Evolutionary conservation across 2,329 filamentous ascomycete genomes (phyloP).

Genomic region (Talaromyces atroroseus): DNA sequence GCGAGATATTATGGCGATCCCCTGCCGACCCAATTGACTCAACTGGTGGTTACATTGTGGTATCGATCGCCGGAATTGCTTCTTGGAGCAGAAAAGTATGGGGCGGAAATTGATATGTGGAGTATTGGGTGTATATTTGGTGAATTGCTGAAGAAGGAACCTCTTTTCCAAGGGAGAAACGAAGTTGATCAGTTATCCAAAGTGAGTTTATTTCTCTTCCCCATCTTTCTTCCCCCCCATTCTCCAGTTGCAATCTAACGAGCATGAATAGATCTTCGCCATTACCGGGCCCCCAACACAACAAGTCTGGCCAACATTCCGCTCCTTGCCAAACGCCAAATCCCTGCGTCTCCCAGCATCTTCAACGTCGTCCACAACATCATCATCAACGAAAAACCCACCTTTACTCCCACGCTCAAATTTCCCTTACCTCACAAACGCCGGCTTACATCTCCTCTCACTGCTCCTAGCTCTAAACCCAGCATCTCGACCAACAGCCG

Average conservation of each 20-base stretch:
- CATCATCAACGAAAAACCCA: constrained; percentile 22
- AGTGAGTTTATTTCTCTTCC: constrained; percentile 25
- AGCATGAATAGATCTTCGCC: constrained; percentile 60
- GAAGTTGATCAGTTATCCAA: constrained; percentile 84
- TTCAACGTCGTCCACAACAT: constrained; percentile 28
- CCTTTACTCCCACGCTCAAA: constrained; percentile 61
- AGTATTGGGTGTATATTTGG: constrained; percentile 93
- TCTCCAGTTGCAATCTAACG: not conserved
- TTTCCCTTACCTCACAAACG: constrained; percentile 74
- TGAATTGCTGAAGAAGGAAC: constrained; percentile 77
- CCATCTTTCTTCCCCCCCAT: not conserved
- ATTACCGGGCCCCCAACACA: constrained; percentile 82
- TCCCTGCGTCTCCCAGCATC: constrained; percentile 62
- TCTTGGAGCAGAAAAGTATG: constrained; percentile 72
- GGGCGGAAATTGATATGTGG: constrained; percentile 82
- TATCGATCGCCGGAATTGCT: constrained; percentile 89
- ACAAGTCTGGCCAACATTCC: constrained; percentile 78
- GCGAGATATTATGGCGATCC: constrained; percentile 82
- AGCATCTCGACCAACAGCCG: constrained; percentile 61
- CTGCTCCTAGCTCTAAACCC: constrained; percentile 72
- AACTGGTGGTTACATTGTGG: constrained; percentile 94
- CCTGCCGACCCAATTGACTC: constrained; percentile 67
- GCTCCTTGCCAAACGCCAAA: constrained; percentile 78
- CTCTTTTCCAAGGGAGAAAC: constrained; percentile 80
- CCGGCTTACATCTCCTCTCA: constrained; percentile 65